Evolutionary conservation across 768 basidiomycete species (phyloP).

Genomic region (Lactarius quietus): DNA sequence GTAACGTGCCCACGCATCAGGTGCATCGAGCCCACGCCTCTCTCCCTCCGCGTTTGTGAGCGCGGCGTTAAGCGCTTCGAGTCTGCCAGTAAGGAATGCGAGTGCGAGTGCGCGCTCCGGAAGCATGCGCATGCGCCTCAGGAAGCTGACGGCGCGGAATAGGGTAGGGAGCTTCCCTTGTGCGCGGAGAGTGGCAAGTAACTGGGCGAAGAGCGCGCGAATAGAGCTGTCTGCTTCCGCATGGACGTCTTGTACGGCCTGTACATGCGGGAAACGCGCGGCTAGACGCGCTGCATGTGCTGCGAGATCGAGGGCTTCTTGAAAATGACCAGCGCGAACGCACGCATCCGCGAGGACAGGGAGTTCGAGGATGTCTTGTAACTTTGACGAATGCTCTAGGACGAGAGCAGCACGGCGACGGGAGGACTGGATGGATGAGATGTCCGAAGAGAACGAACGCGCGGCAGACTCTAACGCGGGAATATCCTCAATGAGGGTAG

Average conservation of each 20-base stretch:
- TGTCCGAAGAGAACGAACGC: slow-evolving; percentile 64
- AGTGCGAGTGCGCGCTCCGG: slow-evolving; percentile 74
- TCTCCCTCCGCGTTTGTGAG: slow-evolving; percentile 49
- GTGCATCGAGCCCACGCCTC: slow-evolving; percentile 37
- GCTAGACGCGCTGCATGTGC: slow-evolving; percentile 56
- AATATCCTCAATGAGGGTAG: slow-evolving; percentile 62
- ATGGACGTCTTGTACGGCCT: slow-evolving; percentile 57
- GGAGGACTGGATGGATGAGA: slow-evolving; percentile 70
- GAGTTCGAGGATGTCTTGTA: slow-evolving; percentile 87
- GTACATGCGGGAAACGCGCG: slow-evolving; percentile 41
- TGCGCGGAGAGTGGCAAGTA: slow-evolving; percentile 75
- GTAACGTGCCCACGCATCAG: slow-evolving; percentile 71
- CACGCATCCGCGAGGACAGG: slow-evolving; percentile 91
- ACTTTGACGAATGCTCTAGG: slow-evolving; percentile 92
- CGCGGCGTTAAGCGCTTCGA: slow-evolving; percentile 55
- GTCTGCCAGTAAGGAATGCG: slow-evolving; percentile 75
- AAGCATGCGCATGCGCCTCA: slow-evolving; percentile 78
- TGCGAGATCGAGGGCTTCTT: slow-evolving; percentile 85
- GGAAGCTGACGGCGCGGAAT: slow-evolving; percentile 86
- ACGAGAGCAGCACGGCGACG: slow-evolving; percentile 76
- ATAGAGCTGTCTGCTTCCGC: slow-evolving; percentile 66
- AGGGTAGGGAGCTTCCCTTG: slow-evolving; percentile 85
- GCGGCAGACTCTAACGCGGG: slow-evolving; percentile 76
- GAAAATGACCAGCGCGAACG: slow-evolving; percentile 87
- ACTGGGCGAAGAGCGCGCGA: slow-evolving; percentile 66